phyloP scores from a whole-genome alignment of 148 eudicot species.

The Rhododendron molle region DNA sequence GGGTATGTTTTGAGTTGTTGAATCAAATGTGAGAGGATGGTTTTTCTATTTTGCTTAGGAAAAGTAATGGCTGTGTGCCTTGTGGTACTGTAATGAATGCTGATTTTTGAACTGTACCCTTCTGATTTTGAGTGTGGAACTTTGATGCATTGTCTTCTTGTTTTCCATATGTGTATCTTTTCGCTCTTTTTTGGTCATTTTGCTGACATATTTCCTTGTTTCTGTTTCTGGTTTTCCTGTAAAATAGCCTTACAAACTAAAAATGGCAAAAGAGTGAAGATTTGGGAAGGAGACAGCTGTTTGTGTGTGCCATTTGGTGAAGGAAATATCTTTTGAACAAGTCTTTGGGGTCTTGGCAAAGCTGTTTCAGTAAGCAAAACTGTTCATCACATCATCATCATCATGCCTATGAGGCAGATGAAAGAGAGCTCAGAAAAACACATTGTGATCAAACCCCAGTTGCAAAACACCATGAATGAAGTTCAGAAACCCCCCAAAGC shows the following conservation, averaged over 20 bases:
- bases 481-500: constrained; percentile 35
- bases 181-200: constrained; percentile 11
- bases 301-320: constrained; percentile 23
- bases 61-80: constrained; percentile 14
- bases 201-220: constrained; percentile 27
- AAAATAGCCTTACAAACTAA: constrained; percentile 16
- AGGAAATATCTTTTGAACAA: constrained; percentile 3
- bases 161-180: not conserved
- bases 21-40: constrained; percentile 10
- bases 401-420: constrained; percentile 66
- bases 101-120: constrained; percentile 13
- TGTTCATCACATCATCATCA: constrained; percentile 26
- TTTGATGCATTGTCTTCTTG: constrained; percentile 10
- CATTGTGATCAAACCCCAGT: constrained; percentile 46
- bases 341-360: not conserved
- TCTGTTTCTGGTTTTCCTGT: constrained; percentile 28
- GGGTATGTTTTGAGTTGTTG: constrained; percentile 21
- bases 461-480: constrained; percentile 35
- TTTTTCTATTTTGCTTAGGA: constrained; percentile 20
- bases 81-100: constrained; percentile 15
- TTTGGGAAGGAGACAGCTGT: constrained; percentile 13
- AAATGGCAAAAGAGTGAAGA: constrained; percentile 18
- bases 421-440: constrained; percentile 56
- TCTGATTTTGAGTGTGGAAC: constrained; percentile 34
- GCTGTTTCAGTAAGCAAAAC: not conserved